Evolutionary conservation across 192 early-diverging fungal species (phyloP).

Genomic region (Coemansia sp.): DNA sequence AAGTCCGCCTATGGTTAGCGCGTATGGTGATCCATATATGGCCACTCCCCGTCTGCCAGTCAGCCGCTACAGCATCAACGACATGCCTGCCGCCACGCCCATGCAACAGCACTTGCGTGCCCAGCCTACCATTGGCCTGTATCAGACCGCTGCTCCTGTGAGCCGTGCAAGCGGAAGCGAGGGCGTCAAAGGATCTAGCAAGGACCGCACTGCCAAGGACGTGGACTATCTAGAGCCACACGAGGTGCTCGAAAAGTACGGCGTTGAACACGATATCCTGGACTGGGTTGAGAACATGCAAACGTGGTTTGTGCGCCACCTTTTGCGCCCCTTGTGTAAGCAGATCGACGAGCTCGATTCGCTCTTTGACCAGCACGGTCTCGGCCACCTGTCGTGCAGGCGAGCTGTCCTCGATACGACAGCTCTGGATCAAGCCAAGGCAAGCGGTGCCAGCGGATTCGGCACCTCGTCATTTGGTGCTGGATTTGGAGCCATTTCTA

Average conservation of each 20-base stretch:
- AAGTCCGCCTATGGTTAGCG: constrained; percentile 1
- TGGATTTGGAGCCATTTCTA: constrained; percentile 17
- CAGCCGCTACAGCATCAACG: constrained; percentile 23
- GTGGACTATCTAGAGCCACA: constrained; percentile 53
- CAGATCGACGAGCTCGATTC: constrained; percentile 50
- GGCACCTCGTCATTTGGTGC: constrained; percentile 14
- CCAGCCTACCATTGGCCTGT: constrained; percentile 46
- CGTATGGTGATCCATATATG: constrained; percentile 12
- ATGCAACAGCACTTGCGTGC: constrained; percentile 43
- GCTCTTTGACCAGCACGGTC: constrained; percentile 42
- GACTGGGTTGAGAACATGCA: constrained; percentile 55
- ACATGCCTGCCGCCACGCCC: constrained; percentile 30
- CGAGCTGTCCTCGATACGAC: constrained; percentile 33
- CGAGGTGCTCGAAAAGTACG: constrained; percentile 46
- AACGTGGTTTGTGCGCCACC: constrained; percentile 51
- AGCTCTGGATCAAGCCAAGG: constrained; percentile 41
- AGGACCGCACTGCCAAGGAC: constrained; percentile 25
- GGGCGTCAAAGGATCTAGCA: constrained; percentile 30
- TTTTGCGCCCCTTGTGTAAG: constrained; percentile 46
- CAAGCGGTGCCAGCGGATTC: background rate
- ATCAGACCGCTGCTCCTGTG: constrained; percentile 50
- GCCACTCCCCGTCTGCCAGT: constrained; percentile 40
- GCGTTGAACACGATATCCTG: constrained; percentile 37
- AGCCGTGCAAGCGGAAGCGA: constrained; percentile 28
- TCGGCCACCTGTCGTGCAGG: constrained; percentile 48